Conservation (phyloP, 2,329 filamentous ascomycete genomes). For the Pseudophaeomoniella oleicola region DNA sequence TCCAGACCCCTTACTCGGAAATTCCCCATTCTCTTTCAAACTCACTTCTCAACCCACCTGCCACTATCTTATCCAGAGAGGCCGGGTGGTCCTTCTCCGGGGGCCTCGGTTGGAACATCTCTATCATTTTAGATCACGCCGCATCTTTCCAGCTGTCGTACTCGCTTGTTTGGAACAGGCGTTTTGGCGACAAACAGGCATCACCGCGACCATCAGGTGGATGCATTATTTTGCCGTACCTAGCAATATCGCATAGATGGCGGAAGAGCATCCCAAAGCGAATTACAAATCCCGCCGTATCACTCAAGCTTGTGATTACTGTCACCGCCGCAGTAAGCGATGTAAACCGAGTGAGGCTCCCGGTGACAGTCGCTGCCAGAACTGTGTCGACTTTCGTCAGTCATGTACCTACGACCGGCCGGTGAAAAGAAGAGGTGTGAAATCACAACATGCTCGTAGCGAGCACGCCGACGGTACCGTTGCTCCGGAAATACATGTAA, state of each 20-base stretch:
- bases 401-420: constrained; percentile 34
- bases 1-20: no score
- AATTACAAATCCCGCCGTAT: constrained; percentile 6
- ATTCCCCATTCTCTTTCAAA: no score
- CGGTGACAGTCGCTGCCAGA: constrained; percentile 28
- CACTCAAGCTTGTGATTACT: constrained; percentile 27
- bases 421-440: constrained; percentile 22
- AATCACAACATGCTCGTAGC: constrained; percentile 6
- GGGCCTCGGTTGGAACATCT: background rate
- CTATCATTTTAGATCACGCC: background rate
- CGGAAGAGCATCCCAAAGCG: background rate
- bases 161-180: no score
- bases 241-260: background rate
- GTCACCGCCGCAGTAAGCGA: constrained; percentile 32
- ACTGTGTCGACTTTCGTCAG: constrained; percentile 34
- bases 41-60: no score
- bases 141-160: background rate
- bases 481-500: constrained; percentile 1
- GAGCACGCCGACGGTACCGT: background rate
- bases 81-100: no score
- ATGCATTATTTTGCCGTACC: no score
- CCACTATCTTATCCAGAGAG: no score
- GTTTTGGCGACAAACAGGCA: background rate
- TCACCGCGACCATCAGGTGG: background rate
- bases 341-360: constrained; percentile 22